These are phyloP conservation scores for Gentiana straminea DNA, from an alignment of 257 asterid species.

Conservation along the genomic window DNA sequence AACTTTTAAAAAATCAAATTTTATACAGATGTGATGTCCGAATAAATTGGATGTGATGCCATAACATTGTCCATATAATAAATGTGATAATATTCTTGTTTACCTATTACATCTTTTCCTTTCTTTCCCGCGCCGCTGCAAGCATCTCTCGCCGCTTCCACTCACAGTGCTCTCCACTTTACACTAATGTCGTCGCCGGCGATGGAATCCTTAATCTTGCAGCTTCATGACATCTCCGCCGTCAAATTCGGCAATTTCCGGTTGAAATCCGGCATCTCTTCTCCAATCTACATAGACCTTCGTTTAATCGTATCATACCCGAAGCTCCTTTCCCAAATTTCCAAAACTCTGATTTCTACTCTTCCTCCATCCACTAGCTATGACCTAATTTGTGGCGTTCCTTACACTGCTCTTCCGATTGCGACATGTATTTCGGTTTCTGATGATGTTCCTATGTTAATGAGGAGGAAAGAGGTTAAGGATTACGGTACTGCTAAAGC, in stretches of 20 bases:
- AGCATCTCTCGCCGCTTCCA: not conserved
- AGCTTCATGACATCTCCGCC: constrained; percentile 89
- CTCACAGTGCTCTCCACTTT: not conserved
- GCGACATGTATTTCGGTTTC: constrained; percentile 73
- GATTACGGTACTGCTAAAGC: constrained; percentile 88
- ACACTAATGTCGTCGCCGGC: constrained; percentile 10
- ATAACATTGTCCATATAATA: too few relatives aligned
- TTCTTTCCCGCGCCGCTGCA: too few relatives aligned
- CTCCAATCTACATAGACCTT: constrained; percentile 96
- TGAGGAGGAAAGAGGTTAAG: constrained; percentile 95
- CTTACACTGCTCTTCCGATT: constrained; percentile 93
- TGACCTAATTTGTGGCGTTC: constrained; percentile 87
- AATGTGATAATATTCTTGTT: too few relatives aligned
- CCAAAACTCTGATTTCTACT: constrained; percentile 43
- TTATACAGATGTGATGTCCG: too few relatives aligned
- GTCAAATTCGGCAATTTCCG: constrained; percentile 91
- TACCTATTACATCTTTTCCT: too few relatives aligned
- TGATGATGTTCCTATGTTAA: constrained; percentile 64
- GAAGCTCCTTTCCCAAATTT: constrained; percentile 60
- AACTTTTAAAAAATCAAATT: too few relatives aligned
- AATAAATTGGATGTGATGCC: too few relatives aligned
- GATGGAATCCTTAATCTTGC: constrained; percentile 70
- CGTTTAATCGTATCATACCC: constrained; percentile 92
- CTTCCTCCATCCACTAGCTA: constrained; percentile 52
- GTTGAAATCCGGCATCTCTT: constrained; percentile 88